Conservation (phyloP, 1,284 basidiomycete genomes). For the Xerocomus amazonicus region DNA sequence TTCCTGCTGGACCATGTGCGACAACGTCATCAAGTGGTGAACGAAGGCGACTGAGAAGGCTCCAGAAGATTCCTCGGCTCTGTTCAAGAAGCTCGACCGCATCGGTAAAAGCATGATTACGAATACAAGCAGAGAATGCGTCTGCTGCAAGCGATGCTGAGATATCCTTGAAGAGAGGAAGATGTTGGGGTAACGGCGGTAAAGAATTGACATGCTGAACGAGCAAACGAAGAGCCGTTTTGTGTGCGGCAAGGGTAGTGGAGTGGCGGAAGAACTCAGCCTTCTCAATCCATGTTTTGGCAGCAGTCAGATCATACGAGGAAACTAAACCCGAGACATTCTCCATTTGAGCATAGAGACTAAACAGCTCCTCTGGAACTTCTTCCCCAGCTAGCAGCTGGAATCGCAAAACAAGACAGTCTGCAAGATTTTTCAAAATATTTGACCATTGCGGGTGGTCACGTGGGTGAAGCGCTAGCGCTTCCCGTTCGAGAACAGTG, state of each 20-base stretch:
- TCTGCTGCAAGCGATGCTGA: neutral
- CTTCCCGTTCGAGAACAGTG: too few relatives aligned
- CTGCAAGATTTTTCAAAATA: too few relatives aligned
- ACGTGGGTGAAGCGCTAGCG: too few relatives aligned
- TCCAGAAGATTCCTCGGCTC: too few relatives aligned
- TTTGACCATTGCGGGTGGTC: too few relatives aligned
- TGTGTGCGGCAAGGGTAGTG: neutral
- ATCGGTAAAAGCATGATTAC: neutral
- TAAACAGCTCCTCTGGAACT: neutral
- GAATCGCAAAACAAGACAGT: too few relatives aligned
- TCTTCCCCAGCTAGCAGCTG: neutral
- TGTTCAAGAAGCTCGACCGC: neutral
- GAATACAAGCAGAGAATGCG: constrained; percentile 3
- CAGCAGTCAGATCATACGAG: neutral
- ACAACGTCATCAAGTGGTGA: neutral
- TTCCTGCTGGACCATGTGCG: neutral
- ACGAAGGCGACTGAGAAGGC: neutral
- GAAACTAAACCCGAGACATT: neutral
- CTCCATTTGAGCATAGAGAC: neutral
- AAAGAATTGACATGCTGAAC: neutral
- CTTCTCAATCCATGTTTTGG: neutral
- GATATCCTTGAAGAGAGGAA: neutral
- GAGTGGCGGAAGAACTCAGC: neutral
- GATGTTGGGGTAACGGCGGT: neutral
- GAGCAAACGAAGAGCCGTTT: neutral